These are phyloP conservation scores for Lactifluus pinguis DNA, from an alignment of 768 basidiomycete species.

Conservation along the genomic window DNA sequence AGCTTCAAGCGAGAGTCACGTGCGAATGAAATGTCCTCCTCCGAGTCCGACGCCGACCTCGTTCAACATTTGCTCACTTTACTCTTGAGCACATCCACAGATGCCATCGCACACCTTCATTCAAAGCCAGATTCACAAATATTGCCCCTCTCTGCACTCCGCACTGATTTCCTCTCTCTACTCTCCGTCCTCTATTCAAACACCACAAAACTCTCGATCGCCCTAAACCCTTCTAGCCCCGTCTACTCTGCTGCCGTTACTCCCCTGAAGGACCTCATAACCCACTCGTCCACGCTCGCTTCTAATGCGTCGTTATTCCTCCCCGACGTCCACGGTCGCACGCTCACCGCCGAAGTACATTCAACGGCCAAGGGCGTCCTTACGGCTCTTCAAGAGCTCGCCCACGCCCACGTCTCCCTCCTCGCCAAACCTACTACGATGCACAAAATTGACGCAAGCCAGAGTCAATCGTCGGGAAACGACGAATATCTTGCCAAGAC, in stretches of 20 bases:
- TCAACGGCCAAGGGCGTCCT: constrained; percentile 12
- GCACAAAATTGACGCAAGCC: background rate
- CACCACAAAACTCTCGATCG: constrained; percentile 53
- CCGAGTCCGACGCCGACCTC: background rate
- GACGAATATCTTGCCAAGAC: constrained; percentile 49
- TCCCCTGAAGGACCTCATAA: constrained; percentile 13
- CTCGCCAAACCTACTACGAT: background rate
- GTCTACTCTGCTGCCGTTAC: constrained; percentile 29
- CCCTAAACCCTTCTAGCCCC: constrained; percentile 43
- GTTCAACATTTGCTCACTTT: constrained; percentile 1
- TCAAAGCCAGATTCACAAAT: constrained; percentile 16
- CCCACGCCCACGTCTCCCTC: constrained; percentile 10
- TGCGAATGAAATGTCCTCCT: constrained; percentile 19
- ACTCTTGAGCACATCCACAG: constrained; percentile 22
- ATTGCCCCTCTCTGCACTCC: constrained; percentile 33
- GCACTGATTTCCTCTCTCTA: constrained; percentile 48
- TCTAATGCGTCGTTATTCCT: constrained; percentile 15
- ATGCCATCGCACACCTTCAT: constrained; percentile 24
- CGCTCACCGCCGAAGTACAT: constrained; percentile 20
- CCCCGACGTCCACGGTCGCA: constrained; percentile 14
- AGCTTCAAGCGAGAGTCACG: constrained; percentile 19
- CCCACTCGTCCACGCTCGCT: constrained; percentile 12
- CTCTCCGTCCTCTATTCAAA: constrained; percentile 48
- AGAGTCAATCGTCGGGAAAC: constrained; percentile 14
- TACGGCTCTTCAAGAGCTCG: constrained; percentile 15